phyloP scores from a whole-genome alignment of 768 basidiomycete species.

The Mycena belliarum region DNA sequence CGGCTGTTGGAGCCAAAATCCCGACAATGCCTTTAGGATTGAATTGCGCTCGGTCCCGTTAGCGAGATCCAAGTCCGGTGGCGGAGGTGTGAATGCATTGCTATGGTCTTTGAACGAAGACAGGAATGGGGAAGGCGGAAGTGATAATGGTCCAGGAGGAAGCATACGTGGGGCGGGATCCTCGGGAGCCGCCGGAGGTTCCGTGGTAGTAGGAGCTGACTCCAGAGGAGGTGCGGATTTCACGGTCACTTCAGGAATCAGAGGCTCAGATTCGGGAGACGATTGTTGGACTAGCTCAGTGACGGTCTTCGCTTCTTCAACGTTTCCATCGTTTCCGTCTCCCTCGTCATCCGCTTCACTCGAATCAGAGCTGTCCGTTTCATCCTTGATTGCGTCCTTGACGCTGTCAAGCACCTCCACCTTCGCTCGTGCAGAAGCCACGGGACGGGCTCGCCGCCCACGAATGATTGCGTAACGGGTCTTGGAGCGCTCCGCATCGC shows the following conservation, averaged over 20 bases:
- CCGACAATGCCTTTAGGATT: slow-evolving; percentile 80
- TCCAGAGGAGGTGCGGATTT: slow-evolving; percentile 29
- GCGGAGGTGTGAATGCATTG: slow-evolving; percentile 45
- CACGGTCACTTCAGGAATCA: slow-evolving; percentile 25
- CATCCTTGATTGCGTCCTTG: slow-evolving; percentile 87
- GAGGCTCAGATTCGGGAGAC: slow-evolving; percentile 29
- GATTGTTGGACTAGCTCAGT: slow-evolving; percentile 28
- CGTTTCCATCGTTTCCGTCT: slow-evolving; percentile 49
- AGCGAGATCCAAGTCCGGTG: slow-evolving; percentile 54
- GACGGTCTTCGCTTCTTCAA: slow-evolving; percentile 37
- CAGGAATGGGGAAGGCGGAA: slow-evolving; percentile 63
- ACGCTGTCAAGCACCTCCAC: slow-evolving; percentile 88
- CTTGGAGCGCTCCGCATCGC: slow-evolving; percentile 73
- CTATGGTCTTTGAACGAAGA: slow-evolving; percentile 39
- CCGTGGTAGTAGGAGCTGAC: not conserved
- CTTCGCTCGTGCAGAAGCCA: slow-evolving; percentile 84
- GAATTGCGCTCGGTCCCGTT: slow-evolving; percentile 66
- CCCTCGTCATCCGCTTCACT: slow-evolving; percentile 60
- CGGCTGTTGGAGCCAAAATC: slow-evolving; percentile 73
- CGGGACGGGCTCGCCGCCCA: slow-evolving; percentile 85
- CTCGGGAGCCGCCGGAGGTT: slow-evolving; percentile 16
- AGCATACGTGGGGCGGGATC: slow-evolving; percentile 6
- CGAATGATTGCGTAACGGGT: slow-evolving; percentile 85
- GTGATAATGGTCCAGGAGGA: slow-evolving; percentile 35
- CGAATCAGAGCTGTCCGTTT: slow-evolving; percentile 73